Percentiles rank a stretch among this genome's conserved stretches.
Conservation (phyloP, 176 grass and related monocot genomes). For the Aegilops tauschii region DNA sequence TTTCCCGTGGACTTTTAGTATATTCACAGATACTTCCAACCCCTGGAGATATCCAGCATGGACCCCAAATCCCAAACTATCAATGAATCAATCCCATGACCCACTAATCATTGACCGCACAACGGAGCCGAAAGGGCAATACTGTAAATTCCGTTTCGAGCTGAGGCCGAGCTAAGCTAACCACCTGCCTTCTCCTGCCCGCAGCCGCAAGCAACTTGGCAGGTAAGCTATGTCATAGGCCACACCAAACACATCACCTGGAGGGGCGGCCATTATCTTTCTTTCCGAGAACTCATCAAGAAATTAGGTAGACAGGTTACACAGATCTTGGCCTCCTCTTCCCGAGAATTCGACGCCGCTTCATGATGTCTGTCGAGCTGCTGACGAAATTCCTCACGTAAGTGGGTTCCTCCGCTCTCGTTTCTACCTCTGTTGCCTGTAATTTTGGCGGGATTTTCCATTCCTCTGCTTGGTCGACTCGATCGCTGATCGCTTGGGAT, state of each 20-base stretch:
- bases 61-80: not conserved
- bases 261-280: not conserved
- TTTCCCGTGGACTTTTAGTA: constrained; percentile 20
- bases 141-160: not conserved
- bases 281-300: constrained; percentile 2
- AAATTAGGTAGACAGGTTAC: not conserved
- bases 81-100: not conserved
- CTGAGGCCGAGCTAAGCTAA: constrained; percentile 2
- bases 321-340: not conserved
- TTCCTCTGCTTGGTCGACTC: not conserved
- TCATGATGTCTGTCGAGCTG: constrained; percentile 57
- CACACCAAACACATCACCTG: constrained; percentile 15
- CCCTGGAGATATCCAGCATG: not conserved
- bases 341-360: not conserved
- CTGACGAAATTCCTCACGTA: constrained; percentile 84
- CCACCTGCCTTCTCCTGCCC: not conserved
- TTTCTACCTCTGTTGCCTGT: not conserved
- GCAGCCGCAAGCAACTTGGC: not conserved
- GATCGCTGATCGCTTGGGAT: not conserved
- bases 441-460: constrained; percentile 11
- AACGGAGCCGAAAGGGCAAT: not conserved
- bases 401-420: not conserved
- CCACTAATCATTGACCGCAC: not conserved
- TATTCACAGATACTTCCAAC: constrained; percentile 7
- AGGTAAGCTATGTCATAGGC: constrained; percentile 32